Conservation (phyloP, 805 yeast genomes). For the Candida cerambycidarum region DNA sequence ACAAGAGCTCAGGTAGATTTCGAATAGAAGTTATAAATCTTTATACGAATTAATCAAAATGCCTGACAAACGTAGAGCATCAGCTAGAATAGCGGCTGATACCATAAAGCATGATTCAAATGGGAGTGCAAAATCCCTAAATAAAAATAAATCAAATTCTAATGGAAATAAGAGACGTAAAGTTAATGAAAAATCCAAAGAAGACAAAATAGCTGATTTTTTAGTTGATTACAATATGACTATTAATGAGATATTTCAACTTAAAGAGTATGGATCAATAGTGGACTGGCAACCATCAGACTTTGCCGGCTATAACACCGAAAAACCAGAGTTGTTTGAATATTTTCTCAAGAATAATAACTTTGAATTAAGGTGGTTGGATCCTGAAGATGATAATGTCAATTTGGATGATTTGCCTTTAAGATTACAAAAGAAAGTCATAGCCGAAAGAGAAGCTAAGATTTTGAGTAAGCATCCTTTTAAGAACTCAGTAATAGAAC, state of each 20-base stretch:
- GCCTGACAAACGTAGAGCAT: constrained; percentile 13
- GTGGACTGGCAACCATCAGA: constrained; percentile 61
- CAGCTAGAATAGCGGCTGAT: constrained; percentile 10
- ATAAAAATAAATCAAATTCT: background rate
- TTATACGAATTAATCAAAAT: constrained; percentile 4
- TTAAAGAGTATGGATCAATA: constrained; percentile 59
- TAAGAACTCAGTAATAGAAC: constrained; percentile 27
- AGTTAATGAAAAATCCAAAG: constrained; percentile 13
- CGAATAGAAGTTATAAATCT: background rate
- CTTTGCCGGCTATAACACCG: constrained; percentile 21
- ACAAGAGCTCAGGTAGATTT: background rate
- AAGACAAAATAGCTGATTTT: constrained; percentile 38
- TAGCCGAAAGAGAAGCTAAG: constrained; percentile 32
- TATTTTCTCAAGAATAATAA: constrained; percentile 27
- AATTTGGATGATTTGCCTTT: constrained; percentile 35
- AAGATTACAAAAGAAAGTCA: constrained; percentile 38
- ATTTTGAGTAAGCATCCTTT: constrained; percentile 37
- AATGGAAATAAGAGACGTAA: constrained; percentile 23
- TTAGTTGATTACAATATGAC: constrained; percentile 47
- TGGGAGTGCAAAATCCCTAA: background rate
- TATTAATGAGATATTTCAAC: constrained; percentile 62
- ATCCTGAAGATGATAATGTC: constrained; percentile 19
- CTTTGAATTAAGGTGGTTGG: constrained; percentile 33
- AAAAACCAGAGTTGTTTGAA: constrained; percentile 34
- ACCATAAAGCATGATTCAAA: background rate